These are phyloP conservation scores for Mucor saturninus DNA, from an alignment of 371 early-diverging fungal genomes.

Conservation along the genomic window DNA sequence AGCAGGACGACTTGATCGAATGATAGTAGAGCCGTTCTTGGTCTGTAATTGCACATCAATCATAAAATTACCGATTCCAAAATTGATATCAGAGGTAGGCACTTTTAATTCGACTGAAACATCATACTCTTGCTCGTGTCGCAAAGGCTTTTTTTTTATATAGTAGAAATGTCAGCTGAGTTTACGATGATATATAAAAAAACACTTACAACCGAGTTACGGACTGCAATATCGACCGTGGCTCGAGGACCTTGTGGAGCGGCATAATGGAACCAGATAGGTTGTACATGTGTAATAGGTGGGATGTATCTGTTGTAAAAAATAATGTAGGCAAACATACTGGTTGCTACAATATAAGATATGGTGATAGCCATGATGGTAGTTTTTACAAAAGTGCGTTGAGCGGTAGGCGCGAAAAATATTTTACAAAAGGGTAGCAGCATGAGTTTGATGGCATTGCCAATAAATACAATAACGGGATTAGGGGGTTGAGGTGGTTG, in stretches of 20 bases:
- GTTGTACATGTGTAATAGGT: constrained; percentile 47
- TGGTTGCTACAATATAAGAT: constrained; percentile 46
- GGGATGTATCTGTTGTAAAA: constrained; percentile 54
- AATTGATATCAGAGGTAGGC: constrained; percentile 84
- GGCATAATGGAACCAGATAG: constrained; percentile 46
- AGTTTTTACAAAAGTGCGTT: constrained; percentile 43
- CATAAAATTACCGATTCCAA: constrained; percentile 86
- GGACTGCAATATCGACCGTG: neutral
- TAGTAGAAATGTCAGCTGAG: neutral
- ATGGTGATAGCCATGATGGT: constrained; percentile 31
- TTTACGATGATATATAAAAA: neutral
- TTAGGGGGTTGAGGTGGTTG: neutral
- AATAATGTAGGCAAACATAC: constrained; percentile 43
- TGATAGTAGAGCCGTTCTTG: constrained; percentile 50
- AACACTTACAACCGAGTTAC: constrained; percentile 3
- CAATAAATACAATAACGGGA: constrained; percentile 8
- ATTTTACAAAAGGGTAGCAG: constrained; percentile 17
- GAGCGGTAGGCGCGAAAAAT: constrained; percentile 43
- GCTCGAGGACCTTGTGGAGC: constrained; percentile 6
- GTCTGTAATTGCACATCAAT: constrained; percentile 67
- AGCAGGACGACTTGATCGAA: constrained; percentile 71
- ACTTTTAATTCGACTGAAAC: constrained; percentile 75
- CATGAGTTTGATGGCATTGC: constrained; percentile 7
- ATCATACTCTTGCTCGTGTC: constrained; percentile 30
- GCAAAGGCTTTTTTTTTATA: constrained; percentile 15